Evolutionary conservation across 1,139 yeast species (phyloP).

Genomic region (Lodderomyces oxycetoniae): DNA sequence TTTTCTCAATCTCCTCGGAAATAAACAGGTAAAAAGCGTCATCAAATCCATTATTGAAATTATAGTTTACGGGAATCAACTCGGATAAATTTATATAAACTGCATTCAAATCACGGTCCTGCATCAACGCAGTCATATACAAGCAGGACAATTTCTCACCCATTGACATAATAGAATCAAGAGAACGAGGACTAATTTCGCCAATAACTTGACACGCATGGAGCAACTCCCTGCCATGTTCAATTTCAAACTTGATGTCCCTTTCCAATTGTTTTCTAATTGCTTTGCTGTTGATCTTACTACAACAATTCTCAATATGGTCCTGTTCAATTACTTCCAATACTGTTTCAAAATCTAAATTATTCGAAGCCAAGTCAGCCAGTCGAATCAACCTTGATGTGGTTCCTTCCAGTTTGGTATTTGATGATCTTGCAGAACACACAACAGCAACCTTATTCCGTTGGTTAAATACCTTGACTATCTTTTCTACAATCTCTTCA

Average conservation of each 20-base stretch:
- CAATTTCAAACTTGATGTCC: slow-evolving; percentile 62
- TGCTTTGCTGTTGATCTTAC: slow-evolving; percentile 40
- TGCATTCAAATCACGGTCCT: slow-evolving; percentile 74
- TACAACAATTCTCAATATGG: slow-evolving; percentile 70
- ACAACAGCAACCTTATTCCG: slow-evolving; percentile 84
- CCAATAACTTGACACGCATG: slow-evolving; percentile 89
- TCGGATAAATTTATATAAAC: slow-evolving; percentile 74
- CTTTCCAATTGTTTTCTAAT: slow-evolving; percentile 47
- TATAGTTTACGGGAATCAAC: slow-evolving; percentile 59
- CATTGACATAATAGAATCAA: slow-evolving; percentile 85
- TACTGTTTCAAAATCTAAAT: slow-evolving; percentile 47
- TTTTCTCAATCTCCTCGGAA: slow-evolving; percentile 55
- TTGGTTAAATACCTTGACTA: slow-evolving; percentile 61
- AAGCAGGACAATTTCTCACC: slow-evolving; percentile 92
- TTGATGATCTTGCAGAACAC: slow-evolving; percentile 90
- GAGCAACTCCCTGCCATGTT: slow-evolving; percentile 61
- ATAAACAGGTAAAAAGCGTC: slow-evolving; percentile 63
- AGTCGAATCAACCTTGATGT: slow-evolving; percentile 78
- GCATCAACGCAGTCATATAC: slow-evolving; percentile 80
- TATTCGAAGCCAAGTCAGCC: slow-evolving; percentile 68
- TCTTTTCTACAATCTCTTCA: slow-evolving; percentile 74
- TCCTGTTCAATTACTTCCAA: slow-evolving; percentile 68
- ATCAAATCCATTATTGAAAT: slow-evolving; percentile 54
- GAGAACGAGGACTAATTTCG: slow-evolving; percentile 82
- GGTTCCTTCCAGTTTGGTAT: slow-evolving; percentile 91